Base-by-base conservation (phyloP, 352 stramenopile species). In the Phytophthora macrochlamydospora region DNA sequence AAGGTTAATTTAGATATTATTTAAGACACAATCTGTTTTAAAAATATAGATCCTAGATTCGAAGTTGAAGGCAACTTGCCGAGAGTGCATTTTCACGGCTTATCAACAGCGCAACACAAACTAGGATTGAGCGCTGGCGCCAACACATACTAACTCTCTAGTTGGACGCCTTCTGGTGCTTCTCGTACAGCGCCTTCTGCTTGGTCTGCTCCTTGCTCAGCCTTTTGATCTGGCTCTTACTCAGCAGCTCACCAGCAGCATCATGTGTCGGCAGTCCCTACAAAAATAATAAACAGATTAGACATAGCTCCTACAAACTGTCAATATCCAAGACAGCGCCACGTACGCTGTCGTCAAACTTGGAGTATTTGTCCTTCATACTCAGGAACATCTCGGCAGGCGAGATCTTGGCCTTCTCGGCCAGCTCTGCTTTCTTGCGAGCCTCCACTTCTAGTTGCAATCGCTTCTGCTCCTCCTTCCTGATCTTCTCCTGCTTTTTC, bases 171-270 rank as follows among this genome's bases (percentile, higher is more conserved):
- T 79, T 71, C 61, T 71, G 76, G 62, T 89, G 73, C 75, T 96
- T 95, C 29, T 96, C 85, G 65, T 89, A 95, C 2, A 96, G 75
- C 65, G 94, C 87, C 67, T 96, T 96, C 68, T 99, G 98, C 78
- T 99, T 99, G 48, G 90, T 79, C 73, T 96, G 90, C 50, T 99
- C 95, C 79, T 99, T 99, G 18, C 87, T 81, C 54, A 99, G 83
- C 76, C 99, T 99, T 82, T 99, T 99, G 52, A 93, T 78, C 32
- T 89, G 77, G 51, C 88, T 97, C 84, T 99, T 99, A 59, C 94
- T 98, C 50, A 99, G 65, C 56, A 96, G 91, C 48, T 98, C 92
- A 14, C 96, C 96, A 40, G 91, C 85, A 1, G 79, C 87, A 63
- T 98, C 88, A 50, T 99, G 91, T 9, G 97, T 99, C 35, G 97